Base-by-base conservation (phyloP, 2,329 filamentous ascomycete genomes). In the Nemania sp. region DNA sequence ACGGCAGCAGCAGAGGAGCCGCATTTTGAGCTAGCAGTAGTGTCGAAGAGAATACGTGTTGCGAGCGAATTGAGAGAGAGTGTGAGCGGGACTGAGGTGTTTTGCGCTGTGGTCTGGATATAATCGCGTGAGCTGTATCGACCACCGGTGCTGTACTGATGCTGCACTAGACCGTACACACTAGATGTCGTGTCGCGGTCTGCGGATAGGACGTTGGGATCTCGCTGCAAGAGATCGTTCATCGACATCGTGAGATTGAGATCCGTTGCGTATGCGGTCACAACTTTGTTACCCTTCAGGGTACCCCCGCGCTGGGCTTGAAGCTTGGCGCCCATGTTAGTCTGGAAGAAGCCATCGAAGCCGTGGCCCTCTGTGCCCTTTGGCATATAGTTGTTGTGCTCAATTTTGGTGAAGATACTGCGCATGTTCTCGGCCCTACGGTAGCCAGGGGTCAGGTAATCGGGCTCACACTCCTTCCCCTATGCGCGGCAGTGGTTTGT, bases 61-160 rank as follows among this genome's bases (percentile, higher is more conserved):
- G 67, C 71, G 15, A 73, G 63, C 0, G 70, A 70, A 5, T 73
- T 67, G 24, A 73, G 54, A 18, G 69, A 70, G n/a, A 73, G 47
- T 73, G 80, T 72, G 75, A 85, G 61, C 79, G 82, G 1, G 80
- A 86, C 59, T 76, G 80, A 66, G 74, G 84, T 62, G 80, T 81
- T 8, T 75, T 85, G 69, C 76, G 82, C 72, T 80, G 79, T 59
- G 69, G 86, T 67, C 77, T 83, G 32, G 61, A 84, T 86, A 75
- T 81, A 83, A 64, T 87, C 86, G 73, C 80, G 85, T 47, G 85
- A 80, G 62, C 84, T 87, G 38, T 78, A 73, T 29, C 72, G 68
- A 13, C 43, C 27, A 15, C 66, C 58, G 41, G 43, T 63, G 11
- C 10, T 66, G 27, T 59, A 68, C 20, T 67, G 67, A 56, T 73